Conservation (phyloP, 352 stramenopile genomes). For the Phytopythium ostracodes region DNA sequence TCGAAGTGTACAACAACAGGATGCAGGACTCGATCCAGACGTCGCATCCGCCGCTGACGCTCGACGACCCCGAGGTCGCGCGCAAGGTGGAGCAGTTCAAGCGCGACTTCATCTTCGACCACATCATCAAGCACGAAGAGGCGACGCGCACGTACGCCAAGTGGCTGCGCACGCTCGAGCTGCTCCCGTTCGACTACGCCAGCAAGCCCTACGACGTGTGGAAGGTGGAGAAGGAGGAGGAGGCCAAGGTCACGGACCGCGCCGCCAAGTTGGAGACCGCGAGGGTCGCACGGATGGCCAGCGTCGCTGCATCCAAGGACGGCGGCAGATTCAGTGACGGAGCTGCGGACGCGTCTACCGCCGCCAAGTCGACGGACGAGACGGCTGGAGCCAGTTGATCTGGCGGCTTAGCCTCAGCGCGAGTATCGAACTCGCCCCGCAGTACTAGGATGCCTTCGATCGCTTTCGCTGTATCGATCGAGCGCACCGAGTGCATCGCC, state of each 20-base stretch:
- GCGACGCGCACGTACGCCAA: conserved; percentile 73
- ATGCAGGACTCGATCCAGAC: conserved; percentile 64
- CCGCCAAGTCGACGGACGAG: background rate
- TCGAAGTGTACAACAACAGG: conserved; percentile 85
- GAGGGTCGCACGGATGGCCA: conserved; percentile 18
- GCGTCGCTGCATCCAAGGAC: background rate
- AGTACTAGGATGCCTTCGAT: background rate
- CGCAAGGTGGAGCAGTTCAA: conserved; percentile 75
- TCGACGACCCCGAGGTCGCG: conserved; percentile 49
- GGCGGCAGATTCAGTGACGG: background rate
- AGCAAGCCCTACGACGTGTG: conserved; percentile 53
- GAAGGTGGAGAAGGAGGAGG: conserved; percentile 76
- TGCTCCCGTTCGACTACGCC: conserved; percentile 69
- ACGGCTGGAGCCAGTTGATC: background rate
- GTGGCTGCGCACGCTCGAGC: conserved; percentile 70
- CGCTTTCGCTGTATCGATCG: too few relatives aligned
- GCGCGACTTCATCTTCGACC: conserved; percentile 65
- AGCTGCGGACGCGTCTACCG: background rate
- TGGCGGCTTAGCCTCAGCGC: background rate
- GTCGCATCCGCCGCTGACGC: conserved; percentile 57
- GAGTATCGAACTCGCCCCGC: background rate
- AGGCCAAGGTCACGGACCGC: conserved; percentile 32
- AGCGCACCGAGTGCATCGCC: too few relatives aligned
- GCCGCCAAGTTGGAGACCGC: conserved; percentile 37
- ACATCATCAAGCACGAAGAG: conserved; percentile 83